A percentile compares a stretch with the other conserved stretches of the same genome.
phyloP scores from a whole-genome alignment of 495 filamentous ascomycete genomes.

The Darksidea phi region DNA sequence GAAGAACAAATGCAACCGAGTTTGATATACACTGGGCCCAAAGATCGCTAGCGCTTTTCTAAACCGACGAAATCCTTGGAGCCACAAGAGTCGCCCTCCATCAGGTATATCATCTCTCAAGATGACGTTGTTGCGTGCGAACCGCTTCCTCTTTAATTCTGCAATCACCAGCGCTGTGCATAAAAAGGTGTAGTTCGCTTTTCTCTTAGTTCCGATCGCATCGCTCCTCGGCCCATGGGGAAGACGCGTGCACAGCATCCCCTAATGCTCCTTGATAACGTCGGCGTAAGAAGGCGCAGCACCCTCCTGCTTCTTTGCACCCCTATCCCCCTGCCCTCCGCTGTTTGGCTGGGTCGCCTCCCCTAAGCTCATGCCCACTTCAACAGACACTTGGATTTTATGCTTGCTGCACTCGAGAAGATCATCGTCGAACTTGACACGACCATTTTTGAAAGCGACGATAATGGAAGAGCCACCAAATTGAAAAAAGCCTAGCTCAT shows the following conservation, averaged over 20 bases:
- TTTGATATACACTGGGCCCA: no score
- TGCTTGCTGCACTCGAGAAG: constrained; percentile 35
- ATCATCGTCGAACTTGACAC: constrained; percentile 47
- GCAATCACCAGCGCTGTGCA: no score
- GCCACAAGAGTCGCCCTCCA: no score
- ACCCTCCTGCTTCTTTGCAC: neutral
- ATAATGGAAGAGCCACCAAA: constrained; percentile 49
- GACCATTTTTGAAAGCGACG: constrained; percentile 45
- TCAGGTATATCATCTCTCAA: no score
- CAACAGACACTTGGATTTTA: constrained; percentile 37
- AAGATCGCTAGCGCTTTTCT: no score
- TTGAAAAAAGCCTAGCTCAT: constrained; percentile 47
- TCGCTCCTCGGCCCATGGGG: neutral
- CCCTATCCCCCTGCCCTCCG: neutral
- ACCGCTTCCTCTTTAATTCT: no score
- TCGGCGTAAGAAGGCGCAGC: neutral
- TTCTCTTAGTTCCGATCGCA: no score
- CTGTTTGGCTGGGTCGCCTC: neutral
- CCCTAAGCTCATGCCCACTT: constrained; percentile 37
- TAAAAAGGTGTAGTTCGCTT: no score
- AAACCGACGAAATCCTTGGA: no score
- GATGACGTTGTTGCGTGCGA: no score
- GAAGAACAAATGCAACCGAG: no score
- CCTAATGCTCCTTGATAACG: neutral
- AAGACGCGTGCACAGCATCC: neutral